A percentile compares a stretch with the other conserved stretches of the same genome.
Conservation (phyloP, 192 early-diverging fungal species). For the Podila clonocystis region DNA sequence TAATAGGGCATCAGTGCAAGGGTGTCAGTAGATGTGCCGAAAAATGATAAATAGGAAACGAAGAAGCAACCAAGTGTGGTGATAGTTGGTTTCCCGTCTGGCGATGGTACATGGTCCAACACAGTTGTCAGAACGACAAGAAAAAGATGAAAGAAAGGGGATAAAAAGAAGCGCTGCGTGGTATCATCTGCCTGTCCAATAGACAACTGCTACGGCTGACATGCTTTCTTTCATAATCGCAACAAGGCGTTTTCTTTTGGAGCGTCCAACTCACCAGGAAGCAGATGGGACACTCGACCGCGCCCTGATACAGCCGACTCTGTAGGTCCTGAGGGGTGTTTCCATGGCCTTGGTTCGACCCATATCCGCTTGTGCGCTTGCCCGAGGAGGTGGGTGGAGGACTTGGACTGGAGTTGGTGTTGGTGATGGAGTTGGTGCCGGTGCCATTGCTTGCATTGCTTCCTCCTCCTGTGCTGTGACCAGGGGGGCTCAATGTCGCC, state of each 20-base stretch:
- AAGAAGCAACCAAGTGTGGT: not conserved
- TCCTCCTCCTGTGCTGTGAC: conserved; percentile 7
- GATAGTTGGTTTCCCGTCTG: too few relatives aligned
- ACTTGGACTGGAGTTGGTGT: conserved; percentile 2
- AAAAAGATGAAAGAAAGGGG: too few relatives aligned
- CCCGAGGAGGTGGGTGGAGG: conserved; percentile 15
- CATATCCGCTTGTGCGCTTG: not conserved
- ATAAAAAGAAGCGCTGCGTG: too few relatives aligned
- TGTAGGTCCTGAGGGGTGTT: not conserved
- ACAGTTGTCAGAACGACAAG: too few relatives aligned
- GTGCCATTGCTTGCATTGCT: conserved; percentile 26
- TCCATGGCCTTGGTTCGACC: too few relatives aligned
- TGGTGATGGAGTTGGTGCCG: not conserved
- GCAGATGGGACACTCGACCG: conserved; percentile 95
- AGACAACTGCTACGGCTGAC: not conserved
- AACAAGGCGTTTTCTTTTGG: not conserved
- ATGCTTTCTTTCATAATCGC: conserved; percentile 3
- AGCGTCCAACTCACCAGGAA: conserved; percentile 75
- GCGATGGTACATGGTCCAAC: too few relatives aligned
- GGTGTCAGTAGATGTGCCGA: not conserved
- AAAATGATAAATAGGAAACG: not conserved
- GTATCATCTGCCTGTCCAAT: too few relatives aligned
- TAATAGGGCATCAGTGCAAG: conserved; percentile 18
- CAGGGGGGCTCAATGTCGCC: not conserved
- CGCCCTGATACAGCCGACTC: conserved; percentile 61